phyloP scores from a whole-genome alignment of 2,329 filamentous ascomycete genomes.

The Aspergillus puulaauensis region DNA sequence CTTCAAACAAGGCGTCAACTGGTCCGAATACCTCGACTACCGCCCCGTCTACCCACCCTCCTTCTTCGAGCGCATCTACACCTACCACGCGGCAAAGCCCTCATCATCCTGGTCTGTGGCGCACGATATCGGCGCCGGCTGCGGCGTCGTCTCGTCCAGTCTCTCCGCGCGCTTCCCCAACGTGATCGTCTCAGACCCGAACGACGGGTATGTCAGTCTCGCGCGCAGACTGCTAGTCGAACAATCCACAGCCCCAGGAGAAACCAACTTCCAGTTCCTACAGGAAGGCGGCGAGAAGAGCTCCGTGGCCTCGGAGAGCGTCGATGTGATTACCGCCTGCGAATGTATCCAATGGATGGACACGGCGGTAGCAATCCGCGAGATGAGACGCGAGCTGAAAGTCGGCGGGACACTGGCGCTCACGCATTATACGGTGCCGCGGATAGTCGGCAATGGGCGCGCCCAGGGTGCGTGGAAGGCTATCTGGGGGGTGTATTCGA shows the following conservation, averaged over 20 bases:
- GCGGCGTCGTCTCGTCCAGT: neutral
- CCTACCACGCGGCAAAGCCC: neutral
- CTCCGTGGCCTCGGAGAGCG: neutral
- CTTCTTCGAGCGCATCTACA: neutral
- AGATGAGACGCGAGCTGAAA: neutral
- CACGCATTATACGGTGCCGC: neutral
- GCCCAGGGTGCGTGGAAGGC: neutral
- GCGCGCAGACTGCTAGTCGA: neutral
- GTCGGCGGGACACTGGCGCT: neutral
- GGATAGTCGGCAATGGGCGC: neutral
- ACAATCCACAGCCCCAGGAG: neutral
- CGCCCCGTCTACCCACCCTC: neutral
- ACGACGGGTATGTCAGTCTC: neutral
- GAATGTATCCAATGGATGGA: neutral
- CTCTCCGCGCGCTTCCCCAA: neutral
- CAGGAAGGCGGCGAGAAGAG: neutral
- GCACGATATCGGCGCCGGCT: neutral
- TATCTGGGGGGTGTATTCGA: too few species aligned
- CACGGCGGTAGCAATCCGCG: neutral
- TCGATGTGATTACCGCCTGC: neutral
- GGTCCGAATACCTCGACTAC: neutral
- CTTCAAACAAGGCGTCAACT: neutral
- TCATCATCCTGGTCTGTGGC: neutral
- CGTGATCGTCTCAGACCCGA: neutral
- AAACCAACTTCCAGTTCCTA: neutral